Conservation (phyloP, 371 early-diverging fungal species). For the Rhizopus delemar region DNA sequence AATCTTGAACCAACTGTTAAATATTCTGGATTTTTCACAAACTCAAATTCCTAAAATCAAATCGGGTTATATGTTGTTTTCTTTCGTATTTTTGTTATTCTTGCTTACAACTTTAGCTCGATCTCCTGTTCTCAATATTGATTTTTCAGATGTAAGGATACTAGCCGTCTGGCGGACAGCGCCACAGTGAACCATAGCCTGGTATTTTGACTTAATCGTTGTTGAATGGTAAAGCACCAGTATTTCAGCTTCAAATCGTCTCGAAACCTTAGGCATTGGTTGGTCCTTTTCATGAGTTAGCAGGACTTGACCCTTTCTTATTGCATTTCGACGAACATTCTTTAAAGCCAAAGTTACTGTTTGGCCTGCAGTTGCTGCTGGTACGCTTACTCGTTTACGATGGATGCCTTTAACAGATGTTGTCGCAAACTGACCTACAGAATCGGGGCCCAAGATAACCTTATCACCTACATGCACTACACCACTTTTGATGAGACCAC, state of each 20-base stretch:
- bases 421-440: constrained; percentile 72
- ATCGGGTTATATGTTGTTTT: not conserved
- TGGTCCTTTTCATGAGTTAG: constrained; percentile 59
- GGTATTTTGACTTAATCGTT: constrained; percentile 85
- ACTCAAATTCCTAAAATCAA: constrained; percentile 61
- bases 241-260: constrained; percentile 89
- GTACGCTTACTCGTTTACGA: constrained; percentile 80
- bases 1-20: constrained; percentile 73
- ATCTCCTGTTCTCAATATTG: constrained; percentile 85
- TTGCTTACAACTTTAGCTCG: constrained; percentile 71
- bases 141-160: constrained; percentile 73
- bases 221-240: constrained; percentile 89
- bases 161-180: constrained; percentile 88
- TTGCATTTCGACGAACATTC: constrained; percentile 72
- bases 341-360: constrained; percentile 85
- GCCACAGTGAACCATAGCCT: constrained; percentile 94
- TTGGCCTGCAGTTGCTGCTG: constrained; percentile 81
- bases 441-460: constrained; percentile 87
- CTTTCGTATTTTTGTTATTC: constrained; percentile 10
- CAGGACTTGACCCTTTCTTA: constrained; percentile 92
- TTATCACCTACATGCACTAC: constrained; percentile 79
- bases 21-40: constrained; percentile 85
- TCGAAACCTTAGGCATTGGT: constrained; percentile 62
- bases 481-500: constrained; percentile 64
- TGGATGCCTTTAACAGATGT: constrained; percentile 87